Conservation (phyloP, 805 yeast genomes). For the Wickerhamomyces chambardii region DNA sequence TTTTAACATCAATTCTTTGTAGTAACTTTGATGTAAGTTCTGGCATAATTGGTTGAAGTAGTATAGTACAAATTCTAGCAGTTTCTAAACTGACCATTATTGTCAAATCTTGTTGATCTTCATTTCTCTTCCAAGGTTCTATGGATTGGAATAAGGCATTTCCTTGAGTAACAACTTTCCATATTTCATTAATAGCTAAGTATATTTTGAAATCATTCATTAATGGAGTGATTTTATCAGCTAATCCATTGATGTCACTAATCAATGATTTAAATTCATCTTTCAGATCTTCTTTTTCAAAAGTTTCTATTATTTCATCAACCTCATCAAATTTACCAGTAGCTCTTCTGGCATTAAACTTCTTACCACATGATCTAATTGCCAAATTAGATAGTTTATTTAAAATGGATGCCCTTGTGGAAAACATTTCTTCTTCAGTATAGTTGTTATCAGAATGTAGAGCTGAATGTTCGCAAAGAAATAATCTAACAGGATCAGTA, state of each 20-base stretch:
- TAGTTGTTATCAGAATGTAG: slow-evolving; percentile 76
- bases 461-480: slow-evolving; percentile 66
- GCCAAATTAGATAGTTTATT: slow-evolving; percentile 80
- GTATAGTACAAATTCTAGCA: slow-evolving; percentile 55
- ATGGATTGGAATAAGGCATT: slow-evolving; percentile 60
- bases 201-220: slow-evolving; percentile 42
- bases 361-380: slow-evolving; percentile 62
- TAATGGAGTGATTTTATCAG: slow-evolving; percentile 28
- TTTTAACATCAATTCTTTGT: slow-evolving; percentile 52
- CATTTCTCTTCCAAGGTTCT: slow-evolving; percentile 63
- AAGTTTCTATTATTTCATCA: not conserved
- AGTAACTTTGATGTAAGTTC: slow-evolving; percentile 44
- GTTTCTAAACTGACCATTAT: slow-evolving; percentile 65
- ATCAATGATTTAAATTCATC: slow-evolving; percentile 17
- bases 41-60: slow-evolving; percentile 72
- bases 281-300: slow-evolving; percentile 4
- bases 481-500: slow-evolving; percentile 65
- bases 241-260: slow-evolving; percentile 24
- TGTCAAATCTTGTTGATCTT: slow-evolving; percentile 37
- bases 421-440: slow-evolving; percentile 43
- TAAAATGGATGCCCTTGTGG: slow-evolving; percentile 54
- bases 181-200: slow-evolving; percentile 45
- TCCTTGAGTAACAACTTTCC: slow-evolving; percentile 49
- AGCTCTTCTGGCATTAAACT: slow-evolving; percentile 50
- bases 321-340: slow-evolving; percentile 4